phyloP scores from a whole-genome alignment of 352 stramenopile species.

The Phytophthora cactorum region DNA sequence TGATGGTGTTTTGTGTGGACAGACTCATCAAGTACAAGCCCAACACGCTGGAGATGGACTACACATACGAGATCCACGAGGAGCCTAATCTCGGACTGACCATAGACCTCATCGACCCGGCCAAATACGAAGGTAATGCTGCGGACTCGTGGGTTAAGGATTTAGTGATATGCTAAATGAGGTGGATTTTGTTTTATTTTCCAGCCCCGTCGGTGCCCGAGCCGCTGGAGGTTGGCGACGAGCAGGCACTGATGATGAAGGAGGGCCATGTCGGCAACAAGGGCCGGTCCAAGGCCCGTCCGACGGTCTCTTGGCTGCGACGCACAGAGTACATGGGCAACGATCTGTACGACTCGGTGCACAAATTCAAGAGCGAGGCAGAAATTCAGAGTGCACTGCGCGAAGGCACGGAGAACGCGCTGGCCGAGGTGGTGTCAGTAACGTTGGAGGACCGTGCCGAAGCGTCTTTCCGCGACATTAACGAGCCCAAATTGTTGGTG shows the following conservation, averaged over 20 bases:
- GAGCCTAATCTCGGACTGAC: slow-evolving; percentile 78
- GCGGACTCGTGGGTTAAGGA: background rate
- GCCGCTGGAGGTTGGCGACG: slow-evolving; percentile 73
- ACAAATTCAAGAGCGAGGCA: slow-evolving; percentile 89
- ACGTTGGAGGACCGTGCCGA: slow-evolving; percentile 83
- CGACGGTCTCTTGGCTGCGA: slow-evolving; percentile 81
- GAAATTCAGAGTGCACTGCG: slow-evolving; percentile 85
- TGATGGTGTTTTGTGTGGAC: slow-evolving; percentile 8
- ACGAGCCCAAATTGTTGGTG: slow-evolving; percentile 65
- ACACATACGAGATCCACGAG: slow-evolving; percentile 87
- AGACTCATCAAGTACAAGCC: slow-evolving; percentile 90
- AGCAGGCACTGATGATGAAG: slow-evolving; percentile 84
- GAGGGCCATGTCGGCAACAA: slow-evolving; percentile 54
- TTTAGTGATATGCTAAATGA: background rate
- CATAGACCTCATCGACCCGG: slow-evolving; percentile 87
- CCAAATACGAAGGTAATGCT: slow-evolving; percentile 78
- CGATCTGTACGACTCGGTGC: slow-evolving; percentile 84
- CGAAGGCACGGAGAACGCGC: slow-evolving; percentile 80
- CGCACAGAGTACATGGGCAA: slow-evolving; percentile 89
- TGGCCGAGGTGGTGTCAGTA: slow-evolving; percentile 74
- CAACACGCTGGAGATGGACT: slow-evolving; percentile 85
- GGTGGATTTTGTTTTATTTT: slow-evolving; percentile 10
- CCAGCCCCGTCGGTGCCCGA: slow-evolving; percentile 55
- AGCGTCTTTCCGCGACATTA: slow-evolving; percentile 80
- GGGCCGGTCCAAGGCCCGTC: slow-evolving; percentile 68